Evolutionary conservation across 2,329 filamentous ascomycete genomes (phyloP).

Genomic region (Microdochium paspali): DNA sequence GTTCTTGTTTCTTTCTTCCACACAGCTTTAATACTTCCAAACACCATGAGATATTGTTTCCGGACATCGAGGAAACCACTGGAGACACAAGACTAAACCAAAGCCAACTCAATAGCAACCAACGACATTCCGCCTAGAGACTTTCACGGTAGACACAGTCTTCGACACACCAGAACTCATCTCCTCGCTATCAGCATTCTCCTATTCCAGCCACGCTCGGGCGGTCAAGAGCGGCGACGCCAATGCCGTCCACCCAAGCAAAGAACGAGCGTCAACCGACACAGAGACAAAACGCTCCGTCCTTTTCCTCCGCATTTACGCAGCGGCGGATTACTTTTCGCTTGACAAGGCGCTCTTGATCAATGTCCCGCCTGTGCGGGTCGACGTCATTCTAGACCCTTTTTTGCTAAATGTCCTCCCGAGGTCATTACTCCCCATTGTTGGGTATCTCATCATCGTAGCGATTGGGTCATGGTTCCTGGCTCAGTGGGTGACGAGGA

Average conservation of each 20-base stretch:
- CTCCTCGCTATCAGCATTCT: constrained; percentile 54
- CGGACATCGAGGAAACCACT: no score
- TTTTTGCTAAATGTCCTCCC: constrained; percentile 75
- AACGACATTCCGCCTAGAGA: constrained; percentile 64
- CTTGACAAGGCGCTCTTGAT: constrained; percentile 67
- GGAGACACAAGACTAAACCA: constrained; percentile 1
- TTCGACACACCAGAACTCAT: constrained; percentile 54
- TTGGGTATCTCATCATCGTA: constrained; percentile 56
- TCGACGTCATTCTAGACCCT: constrained; percentile 80
- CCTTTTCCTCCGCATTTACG: constrained; percentile 64
- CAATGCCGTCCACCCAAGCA: constrained; percentile 1
- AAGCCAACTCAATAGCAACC: constrained; percentile 57
- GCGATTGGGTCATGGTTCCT: constrained; percentile 36
- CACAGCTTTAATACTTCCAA: no score
- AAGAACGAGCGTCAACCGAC: not conserved
- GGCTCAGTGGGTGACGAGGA: constrained; percentile 24
- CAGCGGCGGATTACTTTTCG: constrained; percentile 80
- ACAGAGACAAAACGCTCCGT: constrained; percentile 12
- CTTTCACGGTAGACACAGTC: constrained; percentile 51
- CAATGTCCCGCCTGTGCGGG: constrained; percentile 60
- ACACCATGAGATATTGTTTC: no score
- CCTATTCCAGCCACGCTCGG: constrained; percentile 35
- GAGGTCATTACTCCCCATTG: constrained; percentile 63
- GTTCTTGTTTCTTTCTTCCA: constrained; percentile 22
- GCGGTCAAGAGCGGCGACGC: constrained; percentile 6